These are phyloP conservation scores for Termitomyces sp. DNA, from an alignment of 768 basidiomycete species.

Conservation along the genomic window DNA sequence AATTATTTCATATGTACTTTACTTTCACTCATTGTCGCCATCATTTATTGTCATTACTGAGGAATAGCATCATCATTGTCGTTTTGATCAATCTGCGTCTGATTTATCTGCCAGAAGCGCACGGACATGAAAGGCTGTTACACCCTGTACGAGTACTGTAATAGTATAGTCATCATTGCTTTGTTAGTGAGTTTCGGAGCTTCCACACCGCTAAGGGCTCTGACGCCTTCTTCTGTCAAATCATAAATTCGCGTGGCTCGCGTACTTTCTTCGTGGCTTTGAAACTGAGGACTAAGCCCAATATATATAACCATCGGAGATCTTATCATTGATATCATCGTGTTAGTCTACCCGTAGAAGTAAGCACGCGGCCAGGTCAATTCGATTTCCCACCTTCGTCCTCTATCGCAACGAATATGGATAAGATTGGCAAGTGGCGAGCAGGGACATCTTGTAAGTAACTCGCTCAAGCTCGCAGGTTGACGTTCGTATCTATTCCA, in stretches of 20 bases:
- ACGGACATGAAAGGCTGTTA: neutral
- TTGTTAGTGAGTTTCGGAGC: neutral
- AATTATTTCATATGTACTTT: constrained; percentile 1
- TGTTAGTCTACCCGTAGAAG: neutral
- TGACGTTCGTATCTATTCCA: neutral
- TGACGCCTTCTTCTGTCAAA: neutral
- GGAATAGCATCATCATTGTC: neutral
- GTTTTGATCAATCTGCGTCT: neutral
- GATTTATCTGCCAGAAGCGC: neutral
- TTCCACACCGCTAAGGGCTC: neutral
- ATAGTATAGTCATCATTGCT: neutral
- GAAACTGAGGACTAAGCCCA: no score
- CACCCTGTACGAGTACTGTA: neutral
- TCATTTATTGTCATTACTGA: neutral
- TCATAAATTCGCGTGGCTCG: no score
- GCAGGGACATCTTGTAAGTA: constrained; percentile 37
- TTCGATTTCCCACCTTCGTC: neutral
- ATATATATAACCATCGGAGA: neutral
- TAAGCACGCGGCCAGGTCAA: neutral
- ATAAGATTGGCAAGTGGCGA: constrained; percentile 34
- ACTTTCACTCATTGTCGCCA: neutral
- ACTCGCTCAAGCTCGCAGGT: neutral
- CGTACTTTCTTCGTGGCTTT: no score
- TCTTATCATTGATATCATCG: constrained; percentile 9
- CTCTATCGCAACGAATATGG: constrained; percentile 6